Evolutionary conservation across 495 filamentous ascomycete genomes (phyloP).

Genomic region (Lophiotrema nucula): DNA sequence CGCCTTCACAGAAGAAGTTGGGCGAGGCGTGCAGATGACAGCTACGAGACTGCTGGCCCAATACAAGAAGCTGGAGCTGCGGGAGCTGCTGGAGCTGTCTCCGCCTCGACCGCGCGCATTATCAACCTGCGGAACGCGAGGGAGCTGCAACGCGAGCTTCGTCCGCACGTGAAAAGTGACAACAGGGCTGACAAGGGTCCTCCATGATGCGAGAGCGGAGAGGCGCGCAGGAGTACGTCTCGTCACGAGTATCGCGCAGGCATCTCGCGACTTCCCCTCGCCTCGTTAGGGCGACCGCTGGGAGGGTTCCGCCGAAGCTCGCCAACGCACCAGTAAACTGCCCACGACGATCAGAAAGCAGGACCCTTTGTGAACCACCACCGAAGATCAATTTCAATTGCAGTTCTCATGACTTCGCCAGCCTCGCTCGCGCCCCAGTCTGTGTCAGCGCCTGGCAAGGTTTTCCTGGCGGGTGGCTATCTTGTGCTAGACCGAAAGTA

Average conservation of each 20-base stretch:
- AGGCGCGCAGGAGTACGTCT: too few species aligned
- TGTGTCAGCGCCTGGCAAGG: constrained; percentile 92
- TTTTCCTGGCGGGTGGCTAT: constrained; percentile 90
- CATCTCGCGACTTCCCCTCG: too few species aligned
- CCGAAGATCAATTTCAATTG: not conserved
- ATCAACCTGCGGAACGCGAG: too few species aligned
- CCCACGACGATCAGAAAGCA: not conserved
- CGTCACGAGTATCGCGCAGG: too few species aligned
- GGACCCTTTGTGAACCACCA: not conserved
- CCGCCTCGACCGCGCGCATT: constrained; percentile 21
- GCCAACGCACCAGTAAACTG: not conserved
- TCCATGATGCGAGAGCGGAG: too few species aligned
- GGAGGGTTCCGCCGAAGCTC: not conserved
- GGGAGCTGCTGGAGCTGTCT: not conserved
- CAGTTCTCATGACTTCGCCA: not conserved
- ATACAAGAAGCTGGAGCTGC: not conserved
- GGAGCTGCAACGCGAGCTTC: too few species aligned
- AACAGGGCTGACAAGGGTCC: too few species aligned
- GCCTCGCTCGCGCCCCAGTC: constrained; percentile 60
- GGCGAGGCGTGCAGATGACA: too few species aligned
- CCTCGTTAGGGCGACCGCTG: too few species aligned
- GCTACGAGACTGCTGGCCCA: not conserved
- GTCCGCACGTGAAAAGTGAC: too few species aligned
- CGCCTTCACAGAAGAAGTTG: too few species aligned
- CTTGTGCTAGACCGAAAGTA: constrained; percentile 87